Conservation (phyloP, 192 early-diverging fungal genomes). For the Phycomyces blakesleeanus region DNA sequence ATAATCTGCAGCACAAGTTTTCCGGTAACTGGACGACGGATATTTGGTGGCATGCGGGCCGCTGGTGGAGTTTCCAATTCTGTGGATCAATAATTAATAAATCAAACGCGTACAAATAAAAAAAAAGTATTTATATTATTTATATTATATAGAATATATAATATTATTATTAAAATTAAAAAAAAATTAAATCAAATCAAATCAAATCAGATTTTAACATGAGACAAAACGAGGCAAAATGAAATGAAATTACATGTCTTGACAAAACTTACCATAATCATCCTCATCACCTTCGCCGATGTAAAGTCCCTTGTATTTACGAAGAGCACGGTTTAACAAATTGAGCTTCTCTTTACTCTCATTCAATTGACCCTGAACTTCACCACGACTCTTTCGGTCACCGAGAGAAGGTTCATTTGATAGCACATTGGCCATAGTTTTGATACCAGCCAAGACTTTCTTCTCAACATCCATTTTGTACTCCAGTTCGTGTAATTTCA, state of each 20-base stretch:
- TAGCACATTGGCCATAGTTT: constrained; percentile 57
- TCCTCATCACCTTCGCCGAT: constrained; percentile 73
- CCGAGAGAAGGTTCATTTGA: constrained; percentile 46
- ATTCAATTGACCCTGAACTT: constrained; percentile 49
- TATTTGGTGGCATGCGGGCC: constrained; percentile 50
- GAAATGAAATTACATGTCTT: neutral
- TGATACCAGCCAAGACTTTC: constrained; percentile 84
- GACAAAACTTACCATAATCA: constrained; percentile 42
- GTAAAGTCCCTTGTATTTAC: constrained; percentile 86
- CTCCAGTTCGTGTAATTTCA: constrained; percentile 83
- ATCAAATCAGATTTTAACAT: too few species aligned
- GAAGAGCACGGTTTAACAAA: constrained; percentile 68
- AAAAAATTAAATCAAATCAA: too few species aligned
- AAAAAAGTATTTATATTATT: too few species aligned
- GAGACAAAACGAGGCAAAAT: too few species aligned
- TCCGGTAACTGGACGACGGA: constrained; percentile 70
- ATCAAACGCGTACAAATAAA: too few species aligned
- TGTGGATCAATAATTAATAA: neutral
- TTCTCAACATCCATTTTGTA: constrained; percentile 92
- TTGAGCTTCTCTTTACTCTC: constrained; percentile 77
- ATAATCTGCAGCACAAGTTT: constrained; percentile 64
- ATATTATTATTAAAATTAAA: too few species aligned
- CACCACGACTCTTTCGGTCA: constrained; percentile 49
- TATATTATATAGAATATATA: too few species aligned
- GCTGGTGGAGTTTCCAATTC: constrained; percentile 43